Evolutionary conservation across 176 grass and related monocot genomes (phyloP).

Genomic region (Aegilops umbellulata): DNA sequence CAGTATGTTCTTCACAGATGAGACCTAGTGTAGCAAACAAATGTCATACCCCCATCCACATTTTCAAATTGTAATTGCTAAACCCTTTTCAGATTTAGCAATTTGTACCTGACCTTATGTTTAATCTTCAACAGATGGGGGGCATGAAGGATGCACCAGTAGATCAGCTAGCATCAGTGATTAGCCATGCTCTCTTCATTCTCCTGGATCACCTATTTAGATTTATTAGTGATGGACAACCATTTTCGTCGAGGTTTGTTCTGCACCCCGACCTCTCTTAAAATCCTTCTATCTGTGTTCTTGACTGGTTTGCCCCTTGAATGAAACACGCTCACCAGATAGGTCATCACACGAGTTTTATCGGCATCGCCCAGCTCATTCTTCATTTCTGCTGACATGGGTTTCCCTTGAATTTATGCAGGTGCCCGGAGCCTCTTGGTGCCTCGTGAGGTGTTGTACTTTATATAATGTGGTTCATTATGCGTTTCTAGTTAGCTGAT

Average conservation of each 20-base stretch:
- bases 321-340: neutral
- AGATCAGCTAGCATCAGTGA: constrained; percentile 32
- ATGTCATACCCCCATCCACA: neutral
- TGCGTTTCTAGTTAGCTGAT: constrained; percentile 21
- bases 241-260: constrained; percentile 44
- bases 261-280: neutral
- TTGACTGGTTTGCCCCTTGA: neutral
- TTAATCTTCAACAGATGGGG: constrained; percentile 52
- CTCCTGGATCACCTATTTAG: constrained; percentile 18
- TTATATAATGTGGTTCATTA: too few species aligned
- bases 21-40: neutral
- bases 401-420: constrained; percentile 19
- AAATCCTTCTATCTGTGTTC: neutral
- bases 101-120: constrained; percentile 22
- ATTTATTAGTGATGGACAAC: neutral
- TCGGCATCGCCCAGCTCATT: neutral
- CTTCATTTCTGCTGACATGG: constrained; percentile 15
- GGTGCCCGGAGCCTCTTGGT: constrained; percentile 22
- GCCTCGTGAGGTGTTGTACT: constrained; percentile 39
- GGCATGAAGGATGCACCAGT: constrained; percentile 31
- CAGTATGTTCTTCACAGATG: neutral
- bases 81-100: neutral
- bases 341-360: neutral
- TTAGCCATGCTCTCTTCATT: constrained; percentile 40
- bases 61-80: neutral